These are phyloP conservation scores for Coleophoma crateriformis DNA, from an alignment of 2,329 filamentous ascomycete species.

Conservation along the genomic window DNA sequence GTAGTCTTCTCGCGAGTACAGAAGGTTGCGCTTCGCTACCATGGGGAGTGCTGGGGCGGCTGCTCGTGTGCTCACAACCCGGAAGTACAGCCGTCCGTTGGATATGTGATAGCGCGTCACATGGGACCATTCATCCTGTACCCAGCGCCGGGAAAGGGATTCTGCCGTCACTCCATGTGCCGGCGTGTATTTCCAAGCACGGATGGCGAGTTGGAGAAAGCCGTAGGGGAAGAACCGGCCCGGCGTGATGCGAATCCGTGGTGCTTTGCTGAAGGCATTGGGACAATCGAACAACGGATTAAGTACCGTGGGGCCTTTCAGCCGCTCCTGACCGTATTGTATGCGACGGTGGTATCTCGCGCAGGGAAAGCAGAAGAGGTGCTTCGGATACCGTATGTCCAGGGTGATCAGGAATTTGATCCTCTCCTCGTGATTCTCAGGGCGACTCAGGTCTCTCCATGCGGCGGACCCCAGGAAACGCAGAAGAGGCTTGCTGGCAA, in stretches of 20 bases:
- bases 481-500: constrained; percentile 41
- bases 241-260: constrained; percentile 47
- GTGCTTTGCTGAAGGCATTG: constrained; percentile 39
- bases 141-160: constrained; percentile 45
- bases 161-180: constrained; percentile 40
- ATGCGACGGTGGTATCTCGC: constrained; percentile 47
- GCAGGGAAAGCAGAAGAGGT: constrained; percentile 56
- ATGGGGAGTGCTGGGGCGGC: constrained; percentile 44
- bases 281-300: constrained; percentile 54
- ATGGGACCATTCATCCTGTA: constrained; percentile 44
- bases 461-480: constrained; percentile 33
- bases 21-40: constrained; percentile 45
- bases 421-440: constrained; percentile 38
- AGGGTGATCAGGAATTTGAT: constrained; percentile 44
- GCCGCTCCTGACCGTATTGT: constrained; percentile 43
- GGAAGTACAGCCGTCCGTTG: constrained; percentile 48
- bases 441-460: constrained; percentile 31
- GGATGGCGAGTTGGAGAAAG: constrained; percentile 51
- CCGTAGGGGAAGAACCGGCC: constrained; percentile 50
- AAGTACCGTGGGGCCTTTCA: constrained; percentile 45
- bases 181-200: constrained; percentile 39
- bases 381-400: constrained; percentile 44
- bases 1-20: constrained; percentile 56
- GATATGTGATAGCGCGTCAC: constrained; percentile 47
- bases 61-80: constrained; percentile 48